phyloP scores from a whole-genome alignment of 441 rosid species.

The Raphanus hybrid region DNA sequence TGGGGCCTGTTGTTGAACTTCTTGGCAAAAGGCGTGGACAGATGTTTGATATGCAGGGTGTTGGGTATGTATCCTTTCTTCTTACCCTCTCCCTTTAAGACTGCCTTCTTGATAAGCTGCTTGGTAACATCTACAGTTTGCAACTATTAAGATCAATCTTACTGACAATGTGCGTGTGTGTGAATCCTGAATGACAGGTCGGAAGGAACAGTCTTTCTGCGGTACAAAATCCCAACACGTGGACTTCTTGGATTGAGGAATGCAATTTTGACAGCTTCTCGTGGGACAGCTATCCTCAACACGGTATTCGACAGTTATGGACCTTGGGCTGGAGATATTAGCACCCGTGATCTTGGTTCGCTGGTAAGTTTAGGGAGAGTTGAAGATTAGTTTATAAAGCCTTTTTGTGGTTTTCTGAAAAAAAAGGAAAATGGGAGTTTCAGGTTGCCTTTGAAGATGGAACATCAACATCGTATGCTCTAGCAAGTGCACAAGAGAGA shows the following conservation, averaged over 20 bases:
- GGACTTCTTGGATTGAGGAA: conserved; percentile 98
- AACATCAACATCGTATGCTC: conserved; percentile 83
- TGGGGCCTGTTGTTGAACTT: conserved; percentile 99
- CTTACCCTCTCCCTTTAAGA: conserved; percentile 21
- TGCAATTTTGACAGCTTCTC: conserved; percentile 96
- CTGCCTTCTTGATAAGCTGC: background rate
- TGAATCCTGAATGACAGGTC: conserved; percentile 50
- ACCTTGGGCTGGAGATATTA: conserved; percentile 91
- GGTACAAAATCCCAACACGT: conserved; percentile 93
- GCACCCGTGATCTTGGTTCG: conserved; percentile 88
- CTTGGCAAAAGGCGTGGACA: conserved; percentile 96
- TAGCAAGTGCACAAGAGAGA: conserved; percentile 84
- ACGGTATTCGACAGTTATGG: conserved; percentile 92
- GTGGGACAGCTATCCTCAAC: conserved; percentile 95
- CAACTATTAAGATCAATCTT: conserved; percentile 23
- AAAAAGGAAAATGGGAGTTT: conserved; percentile 25
- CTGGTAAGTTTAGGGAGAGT: conserved; percentile 60
- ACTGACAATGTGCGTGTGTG: conserved; percentile 30
- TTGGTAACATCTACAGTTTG: background rate
- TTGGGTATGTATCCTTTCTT: conserved; percentile 60
- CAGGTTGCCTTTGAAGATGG: conserved; percentile 98
- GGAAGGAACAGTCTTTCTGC: conserved; percentile 83
- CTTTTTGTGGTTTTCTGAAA: conserved; percentile 27
- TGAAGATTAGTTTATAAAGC: conserved; percentile 11
- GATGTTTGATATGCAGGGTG: conserved; percentile 94